Conservation (phyloP, 805 yeast genomes). For the Wickerhamomyces strasburgensis region DNA sequence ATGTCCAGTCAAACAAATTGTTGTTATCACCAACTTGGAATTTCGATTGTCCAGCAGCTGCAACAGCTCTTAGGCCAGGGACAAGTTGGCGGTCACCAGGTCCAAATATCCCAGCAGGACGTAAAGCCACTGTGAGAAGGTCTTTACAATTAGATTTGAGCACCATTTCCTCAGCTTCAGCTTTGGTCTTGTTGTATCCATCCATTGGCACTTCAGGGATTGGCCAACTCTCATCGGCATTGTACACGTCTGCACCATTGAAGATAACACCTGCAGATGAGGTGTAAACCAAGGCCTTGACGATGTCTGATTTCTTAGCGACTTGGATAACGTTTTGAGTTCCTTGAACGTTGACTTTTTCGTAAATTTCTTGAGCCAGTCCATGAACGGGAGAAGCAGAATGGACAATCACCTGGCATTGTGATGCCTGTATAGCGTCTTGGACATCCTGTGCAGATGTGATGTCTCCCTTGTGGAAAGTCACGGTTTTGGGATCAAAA, state of each 20-base stretch:
- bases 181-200: constrained; percentile 93
- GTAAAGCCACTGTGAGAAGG: constrained; percentile 74
- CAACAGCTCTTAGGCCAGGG: constrained; percentile 84
- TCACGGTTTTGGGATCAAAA: constrained; percentile 55
- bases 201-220: constrained; percentile 92
- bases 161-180: constrained; percentile 81
- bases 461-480: constrained; percentile 75
- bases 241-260: constrained; percentile 87
- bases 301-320: constrained; percentile 41
- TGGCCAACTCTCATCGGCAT: constrained; percentile 94
- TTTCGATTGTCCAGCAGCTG: constrained; percentile 78
- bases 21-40: constrained; percentile 94
- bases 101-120: constrained; percentile 98
- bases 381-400: constrained; percentile 98
- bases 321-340: constrained; percentile 69
- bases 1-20: constrained; percentile 94
- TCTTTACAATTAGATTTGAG: constrained; percentile 62
- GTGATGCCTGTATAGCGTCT: constrained; percentile 50
- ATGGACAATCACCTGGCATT: constrained; percentile 80
- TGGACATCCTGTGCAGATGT: constrained; percentile 68
- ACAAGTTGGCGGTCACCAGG: constrained; percentile 97
- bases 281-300: constrained; percentile 79
- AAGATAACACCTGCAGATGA: constrained; percentile 97
- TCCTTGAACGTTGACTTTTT: constrained; percentile 87
- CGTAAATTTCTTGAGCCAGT: constrained; percentile 71